These are phyloP conservation scores for Phytophthora meadii DNA, from an alignment of 352 stramenopile species.

Conservation along the genomic window DNA sequence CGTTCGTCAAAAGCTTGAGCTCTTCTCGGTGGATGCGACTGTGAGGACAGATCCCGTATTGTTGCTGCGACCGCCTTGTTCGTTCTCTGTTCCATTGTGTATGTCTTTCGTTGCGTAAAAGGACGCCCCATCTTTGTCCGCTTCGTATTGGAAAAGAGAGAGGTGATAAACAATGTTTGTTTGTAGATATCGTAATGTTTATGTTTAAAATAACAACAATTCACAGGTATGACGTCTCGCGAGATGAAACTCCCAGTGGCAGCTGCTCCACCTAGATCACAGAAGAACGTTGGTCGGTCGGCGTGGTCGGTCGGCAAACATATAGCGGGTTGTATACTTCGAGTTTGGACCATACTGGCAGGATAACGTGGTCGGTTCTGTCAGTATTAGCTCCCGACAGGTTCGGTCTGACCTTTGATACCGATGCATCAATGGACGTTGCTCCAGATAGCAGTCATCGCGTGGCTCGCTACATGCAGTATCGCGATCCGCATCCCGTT, in stretches of 20 bases:
- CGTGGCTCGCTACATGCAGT: too few relatives aligned
- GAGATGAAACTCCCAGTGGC: not conserved
- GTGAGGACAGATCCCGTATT: slow-evolving; percentile 24
- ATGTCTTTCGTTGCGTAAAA: slow-evolving; percentile 27
- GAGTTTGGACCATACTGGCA: not conserved
- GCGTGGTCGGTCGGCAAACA: slow-evolving; percentile 30
- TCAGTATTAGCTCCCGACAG: too few relatives aligned
- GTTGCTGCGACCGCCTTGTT: slow-evolving; percentile 35
- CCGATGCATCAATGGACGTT: too few relatives aligned
- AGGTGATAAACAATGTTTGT: too few relatives aligned
- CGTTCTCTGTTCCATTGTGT: slow-evolving; percentile 36
- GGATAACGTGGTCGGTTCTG: not conserved
- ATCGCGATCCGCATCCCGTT: too few relatives aligned
- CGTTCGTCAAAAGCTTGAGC: not conserved
- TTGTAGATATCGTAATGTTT: too few relatives aligned
- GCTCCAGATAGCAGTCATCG: too few relatives aligned
- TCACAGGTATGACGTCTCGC: not conserved
- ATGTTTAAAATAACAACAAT: not conserved
- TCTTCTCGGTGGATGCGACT: slow-evolving; percentile 17
- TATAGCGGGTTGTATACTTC: slow-evolving; percentile 33
- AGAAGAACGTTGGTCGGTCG: slow-evolving; percentile 25
- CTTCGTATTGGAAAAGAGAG: not conserved
- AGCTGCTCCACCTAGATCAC: slow-evolving; percentile 5
- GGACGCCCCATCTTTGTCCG: not conserved
- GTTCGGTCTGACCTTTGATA: too few relatives aligned